Base-by-base conservation (phyloP, 169 alveolate genomes). In the Theileria annulata region DNA sequence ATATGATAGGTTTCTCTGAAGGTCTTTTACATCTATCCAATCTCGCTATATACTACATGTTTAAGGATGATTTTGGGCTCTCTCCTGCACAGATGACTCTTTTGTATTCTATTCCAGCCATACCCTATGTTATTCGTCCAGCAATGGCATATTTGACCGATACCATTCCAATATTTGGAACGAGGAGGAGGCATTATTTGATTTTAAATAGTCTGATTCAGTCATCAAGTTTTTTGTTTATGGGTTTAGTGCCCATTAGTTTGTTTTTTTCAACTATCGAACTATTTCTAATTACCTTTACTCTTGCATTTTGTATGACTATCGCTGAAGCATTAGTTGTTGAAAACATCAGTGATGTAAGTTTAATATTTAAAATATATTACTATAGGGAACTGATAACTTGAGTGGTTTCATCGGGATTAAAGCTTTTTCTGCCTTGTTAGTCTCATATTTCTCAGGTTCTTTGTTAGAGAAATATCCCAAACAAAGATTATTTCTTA, bases 361-460 rank as follows among this genome's bases (percentile, higher is more conserved):
- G 59, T 27, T 37, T 62, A 33, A 30, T 30, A 47, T 8, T 8
- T 12, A 31, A 31, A 42, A 42, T 42, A 42, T 3, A 10, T 42
- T 3, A 10, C 1, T 6, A 9, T 59, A 23, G 49, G 42, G 21
- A 15, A 35, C 48, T 47, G 92, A 92, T 76, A 90, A 87, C 58
- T 96, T 96, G 28, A 91, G 97, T 1, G 95, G 94, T 62, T 96
- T 95, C 77, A 92, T 96, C 85, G 96, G 96, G 27, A 84, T 96
- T 25, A 94, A 95, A 75, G 95, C 98, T 31, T 67, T 93, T 30
- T 98, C 98, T 0, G 90, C 95, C 25, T 74, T 96, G 47, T 63
- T 94, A 42, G 97, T 96, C 47, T 97, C 99, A 15, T 96, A 96
- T 87, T 91, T 94, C 63, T 95, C 98, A 71, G 99, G 99, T 0